phyloP scores from a whole-genome alignment of 1,284 basidiomycete species.

The Sanghuangporus sanghuang region DNA sequence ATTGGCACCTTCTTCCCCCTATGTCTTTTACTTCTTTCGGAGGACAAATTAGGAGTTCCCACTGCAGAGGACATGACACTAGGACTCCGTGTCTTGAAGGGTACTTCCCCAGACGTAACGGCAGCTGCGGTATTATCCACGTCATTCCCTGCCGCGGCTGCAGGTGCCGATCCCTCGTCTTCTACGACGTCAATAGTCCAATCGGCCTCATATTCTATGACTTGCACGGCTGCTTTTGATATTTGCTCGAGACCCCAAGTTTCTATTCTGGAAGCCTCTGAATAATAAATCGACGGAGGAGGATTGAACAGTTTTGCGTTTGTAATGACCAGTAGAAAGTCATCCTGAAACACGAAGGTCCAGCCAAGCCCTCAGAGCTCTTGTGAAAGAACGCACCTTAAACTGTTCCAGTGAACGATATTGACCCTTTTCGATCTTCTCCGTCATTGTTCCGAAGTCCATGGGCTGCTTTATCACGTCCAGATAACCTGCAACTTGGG shows the following conservation, averaged over 20 bases:
- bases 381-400: constrained; percentile 41
- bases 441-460: constrained; percentile 78
- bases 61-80: constrained; percentile 16
- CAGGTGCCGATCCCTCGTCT: constrained; percentile 42
- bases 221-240: constrained; percentile 56
- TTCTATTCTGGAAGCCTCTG: constrained; percentile 66
- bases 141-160: not conserved
- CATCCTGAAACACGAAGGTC: constrained; percentile 37
- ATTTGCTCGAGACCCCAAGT: constrained; percentile 68
- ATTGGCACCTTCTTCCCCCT: constrained; percentile 13
- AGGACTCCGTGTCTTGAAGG: constrained; percentile 1
- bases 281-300: constrained; percentile 62
- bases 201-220: constrained; percentile 75
- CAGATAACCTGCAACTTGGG: constrained; percentile 62
- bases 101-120: not conserved
- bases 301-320: constrained; percentile 76
- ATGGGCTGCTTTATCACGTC: constrained; percentile 71
- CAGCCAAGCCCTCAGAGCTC: not conserved
- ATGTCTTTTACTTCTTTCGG: constrained; percentile 4
- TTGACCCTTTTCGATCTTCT: constrained; percentile 56
- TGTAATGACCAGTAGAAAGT: constrained; percentile 63
- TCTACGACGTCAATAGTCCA: constrained; percentile 79
- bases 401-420: constrained; percentile 77
- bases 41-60: constrained; percentile 3
- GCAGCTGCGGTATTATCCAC: not conserved